Base-by-base conservation (phyloP, 148 eudicot genomes). In the Pouteria glomerata region DNA sequence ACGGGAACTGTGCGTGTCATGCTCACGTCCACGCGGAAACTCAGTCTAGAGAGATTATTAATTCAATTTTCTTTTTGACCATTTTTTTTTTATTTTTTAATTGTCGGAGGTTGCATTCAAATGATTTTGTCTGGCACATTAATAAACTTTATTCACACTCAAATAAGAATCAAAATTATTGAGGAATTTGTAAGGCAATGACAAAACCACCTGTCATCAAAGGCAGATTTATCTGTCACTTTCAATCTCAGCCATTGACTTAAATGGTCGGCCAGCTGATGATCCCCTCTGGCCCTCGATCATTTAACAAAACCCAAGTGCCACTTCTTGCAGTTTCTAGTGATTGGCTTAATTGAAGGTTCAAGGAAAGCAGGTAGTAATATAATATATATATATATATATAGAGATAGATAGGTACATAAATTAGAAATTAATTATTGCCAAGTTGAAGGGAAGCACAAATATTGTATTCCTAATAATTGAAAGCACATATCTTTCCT, bases 51-150 rank as follows among this genome's bases (percentile, higher is more conserved):
- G 1, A 5, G 26, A 16, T 6, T 61, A 6, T 61, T 39, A n/a
- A n/a, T 24, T 13, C 26, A 5, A 13, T 42, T 24, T 41, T 33
- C 23, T 24, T 11, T 42, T 63, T 39, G 47, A 11, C 8, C 12
- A 10, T 15, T 21, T 63, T 23, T 63, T 15, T 15, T n/a, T 41
- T 62, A 10, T 31, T 59, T 62, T n/a, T 61, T 60, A 8, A 33
- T 61, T 19, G 21, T 21, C 18, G 6, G 42, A 39, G 34, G 76
- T 57, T 27, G 51, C 68, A 66, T 33, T n/a, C 74, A 68, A 41
- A 79, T 84, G 63, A 64, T 73, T 70, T 79, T 85, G 66, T 78
- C 82, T 8, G 73, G 75, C 48, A 48, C 44, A 41, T 70, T 35
- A 21, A 6, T 63, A 39, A 12, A 63, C 12, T 14, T 1, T 39